Evolutionary conservation across 2,329 filamentous ascomycete species (phyloP).

Genomic region (Pseudogymnoascus sp.): DNA sequence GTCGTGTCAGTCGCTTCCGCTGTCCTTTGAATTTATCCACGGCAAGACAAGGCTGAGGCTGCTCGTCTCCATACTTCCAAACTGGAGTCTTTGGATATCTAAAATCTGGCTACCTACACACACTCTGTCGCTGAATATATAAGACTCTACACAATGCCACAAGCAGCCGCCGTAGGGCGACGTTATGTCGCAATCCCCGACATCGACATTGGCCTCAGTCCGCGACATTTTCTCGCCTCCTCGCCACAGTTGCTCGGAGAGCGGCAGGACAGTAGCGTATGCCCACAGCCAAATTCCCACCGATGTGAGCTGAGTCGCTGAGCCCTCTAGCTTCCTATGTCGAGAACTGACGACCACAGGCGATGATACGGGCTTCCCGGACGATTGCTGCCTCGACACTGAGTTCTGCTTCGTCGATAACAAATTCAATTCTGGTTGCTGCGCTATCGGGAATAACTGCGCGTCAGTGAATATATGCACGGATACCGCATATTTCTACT

Average conservation of each 20-base stretch:
- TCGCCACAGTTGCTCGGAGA: constrained; percentile 13
- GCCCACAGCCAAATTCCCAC: constrained; percentile 16
- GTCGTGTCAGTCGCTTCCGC: not conserved
- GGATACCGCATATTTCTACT: not conserved
- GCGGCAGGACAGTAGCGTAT: constrained; percentile 15
- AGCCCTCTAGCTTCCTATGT: not conserved
- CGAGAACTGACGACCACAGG: not conserved
- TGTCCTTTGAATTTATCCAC: not conserved
- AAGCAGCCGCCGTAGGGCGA: not conserved
- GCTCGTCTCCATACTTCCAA: no score
- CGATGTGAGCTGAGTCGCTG: constrained; percentile 17
- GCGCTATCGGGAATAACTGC: constrained; percentile 34
- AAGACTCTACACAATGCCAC: not conserved
- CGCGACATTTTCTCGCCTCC: constrained; percentile 19
- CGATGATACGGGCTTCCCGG: constrained; percentile 29
- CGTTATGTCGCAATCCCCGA: not conserved
- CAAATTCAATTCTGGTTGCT: constrained; percentile 31
- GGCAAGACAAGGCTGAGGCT: not conserved
- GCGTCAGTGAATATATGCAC: constrained; percentile 11
- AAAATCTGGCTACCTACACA: not conserved
- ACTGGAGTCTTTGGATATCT: no score
- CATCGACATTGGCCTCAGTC: constrained; percentile 16
- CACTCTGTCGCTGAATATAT: not conserved
- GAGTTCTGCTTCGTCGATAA: constrained; percentile 38
- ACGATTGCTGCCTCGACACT: constrained; percentile 36